Evolutionary conservation across 1,284 basidiomycete genomes (phyloP).

Genomic region (Ustilago nuda): DNA sequence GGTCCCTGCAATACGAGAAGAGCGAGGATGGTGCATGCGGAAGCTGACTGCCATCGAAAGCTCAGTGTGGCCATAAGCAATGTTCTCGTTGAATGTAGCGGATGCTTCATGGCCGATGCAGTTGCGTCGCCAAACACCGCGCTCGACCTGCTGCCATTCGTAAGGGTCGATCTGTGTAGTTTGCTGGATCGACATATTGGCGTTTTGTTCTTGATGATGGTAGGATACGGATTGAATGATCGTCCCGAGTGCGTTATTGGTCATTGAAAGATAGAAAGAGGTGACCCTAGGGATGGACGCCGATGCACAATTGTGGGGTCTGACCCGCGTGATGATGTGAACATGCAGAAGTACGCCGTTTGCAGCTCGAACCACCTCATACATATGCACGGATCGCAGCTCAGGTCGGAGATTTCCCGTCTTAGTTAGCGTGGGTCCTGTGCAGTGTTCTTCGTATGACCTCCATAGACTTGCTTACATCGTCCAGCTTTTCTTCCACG

Average conservation of each 20-base stretch:
- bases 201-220: not conserved
- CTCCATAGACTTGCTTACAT: not conserved
- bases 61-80: constrained; percentile 49
- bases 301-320: not conserved
- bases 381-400: not conserved
- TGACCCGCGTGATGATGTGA: not conserved
- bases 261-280: constrained; percentile 6
- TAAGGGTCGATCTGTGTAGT: constrained; percentile 12
- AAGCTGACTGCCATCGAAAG: constrained; percentile 24
- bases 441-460: not conserved
- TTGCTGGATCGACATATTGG: constrained; percentile 16
- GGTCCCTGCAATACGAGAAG: constrained; percentile 15
- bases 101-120: constrained; percentile 46
- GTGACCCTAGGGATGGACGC: not conserved
- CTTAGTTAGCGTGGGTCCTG: no score
- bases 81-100: constrained; percentile 49
- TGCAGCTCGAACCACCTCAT: not conserved
- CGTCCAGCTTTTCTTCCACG: not conserved
- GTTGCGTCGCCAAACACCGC: constrained; percentile 32
- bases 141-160: constrained; percentile 19
- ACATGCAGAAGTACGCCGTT: not conserved
- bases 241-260: constrained; percentile 21
- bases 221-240: constrained; percentile 6
- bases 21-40: constrained; percentile 16
- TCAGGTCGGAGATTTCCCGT: no score